Conservation (phyloP, 2,329 filamentous ascomycete species). For the Purpureocillium takamizusanense region DNA sequence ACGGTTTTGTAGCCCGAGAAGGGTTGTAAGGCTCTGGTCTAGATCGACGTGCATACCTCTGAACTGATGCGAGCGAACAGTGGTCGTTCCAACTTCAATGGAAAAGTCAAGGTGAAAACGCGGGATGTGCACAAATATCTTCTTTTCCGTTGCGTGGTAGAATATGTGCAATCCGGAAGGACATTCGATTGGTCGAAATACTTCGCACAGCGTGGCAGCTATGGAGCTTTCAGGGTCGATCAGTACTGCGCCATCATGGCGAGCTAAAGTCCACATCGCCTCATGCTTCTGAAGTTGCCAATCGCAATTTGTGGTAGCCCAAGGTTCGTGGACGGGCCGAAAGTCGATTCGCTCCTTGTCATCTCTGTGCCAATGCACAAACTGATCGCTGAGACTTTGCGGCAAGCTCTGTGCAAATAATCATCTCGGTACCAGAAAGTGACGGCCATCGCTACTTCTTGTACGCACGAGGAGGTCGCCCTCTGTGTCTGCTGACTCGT, state of each 20-base stretch:
- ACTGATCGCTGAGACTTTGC: constrained; percentile 25
- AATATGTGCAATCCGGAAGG: constrained; percentile 1
- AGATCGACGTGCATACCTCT: constrained; percentile 38
- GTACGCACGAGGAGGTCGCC: constrained; percentile 21
- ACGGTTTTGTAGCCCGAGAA: constrained; percentile 39
- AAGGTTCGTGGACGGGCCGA: constrained; percentile 14
- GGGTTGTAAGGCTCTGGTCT: constrained; percentile 33
- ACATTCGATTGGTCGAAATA: background rate
- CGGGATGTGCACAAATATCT: constrained; percentile 34
- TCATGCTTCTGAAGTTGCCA: constrained; percentile 14
- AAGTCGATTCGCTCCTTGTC: constrained; percentile 19
- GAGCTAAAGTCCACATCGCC: constrained; percentile 12
- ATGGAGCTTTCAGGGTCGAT: background rate
- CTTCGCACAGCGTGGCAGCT: background rate
- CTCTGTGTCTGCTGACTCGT: constrained; percentile 2
- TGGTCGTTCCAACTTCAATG: constrained; percentile 14
- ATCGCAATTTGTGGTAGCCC: constrained; percentile 11
- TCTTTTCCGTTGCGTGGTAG: background rate
- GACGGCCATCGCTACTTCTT: constrained; percentile 2
- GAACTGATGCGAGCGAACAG: constrained; percentile 38
- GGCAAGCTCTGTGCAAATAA: constrained; percentile 23
- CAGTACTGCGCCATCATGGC: background rate
- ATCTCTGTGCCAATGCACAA: constrained; percentile 36
- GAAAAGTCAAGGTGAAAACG: constrained; percentile 38
- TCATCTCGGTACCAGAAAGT: constrained; percentile 21